A percentile compares a stretch with the other conserved stretches of the same genome.
Conservation (phyloP, 169 alveolate genomes). For the Plasmodium reichenowi region DNA sequence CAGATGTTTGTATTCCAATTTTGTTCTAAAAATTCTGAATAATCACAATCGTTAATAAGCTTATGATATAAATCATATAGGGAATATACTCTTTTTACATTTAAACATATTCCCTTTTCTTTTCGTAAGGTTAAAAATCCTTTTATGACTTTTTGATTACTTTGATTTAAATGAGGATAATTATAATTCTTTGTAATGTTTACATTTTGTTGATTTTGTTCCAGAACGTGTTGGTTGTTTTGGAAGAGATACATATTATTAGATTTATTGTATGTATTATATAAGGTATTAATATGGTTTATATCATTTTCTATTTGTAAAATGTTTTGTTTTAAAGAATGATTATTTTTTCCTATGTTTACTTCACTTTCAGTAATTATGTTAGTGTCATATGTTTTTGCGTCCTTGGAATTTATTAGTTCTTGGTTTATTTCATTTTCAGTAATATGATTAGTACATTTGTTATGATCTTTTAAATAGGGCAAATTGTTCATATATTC, state of each 20-base stretch:
- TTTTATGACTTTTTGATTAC: conserved; percentile 20
- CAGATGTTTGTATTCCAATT: not conserved
- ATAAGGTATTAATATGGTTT: not conserved
- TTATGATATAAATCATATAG: conserved; percentile 39
- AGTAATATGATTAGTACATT: not conserved
- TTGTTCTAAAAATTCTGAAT: conserved; percentile 39
- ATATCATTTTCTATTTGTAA: not conserved
- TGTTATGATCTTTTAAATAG: not conserved
- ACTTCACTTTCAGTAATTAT: conserved; percentile 3
- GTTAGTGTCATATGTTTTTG: not conserved
- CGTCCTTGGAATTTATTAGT: conserved; percentile 7
- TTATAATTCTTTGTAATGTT: not conserved
- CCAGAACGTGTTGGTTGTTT: not conserved
- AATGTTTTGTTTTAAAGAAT: too few species aligned
- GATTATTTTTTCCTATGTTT: conserved; percentile 2
- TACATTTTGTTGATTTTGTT: conserved; percentile 15
- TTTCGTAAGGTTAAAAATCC: conserved; percentile 58
- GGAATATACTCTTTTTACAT: conserved; percentile 68
- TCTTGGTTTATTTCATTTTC: conserved; percentile 15
- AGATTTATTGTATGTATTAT: not conserved
- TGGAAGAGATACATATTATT: not conserved
- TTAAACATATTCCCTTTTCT: conserved; percentile 36
- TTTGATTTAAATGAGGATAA: not conserved
- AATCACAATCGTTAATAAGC: conserved; percentile 51
- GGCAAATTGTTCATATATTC: conserved; percentile 5